Evolutionary conservation across 495 filamentous ascomycete genomes (phyloP).

Genomic region (Astrocystis sublimbata): DNA sequence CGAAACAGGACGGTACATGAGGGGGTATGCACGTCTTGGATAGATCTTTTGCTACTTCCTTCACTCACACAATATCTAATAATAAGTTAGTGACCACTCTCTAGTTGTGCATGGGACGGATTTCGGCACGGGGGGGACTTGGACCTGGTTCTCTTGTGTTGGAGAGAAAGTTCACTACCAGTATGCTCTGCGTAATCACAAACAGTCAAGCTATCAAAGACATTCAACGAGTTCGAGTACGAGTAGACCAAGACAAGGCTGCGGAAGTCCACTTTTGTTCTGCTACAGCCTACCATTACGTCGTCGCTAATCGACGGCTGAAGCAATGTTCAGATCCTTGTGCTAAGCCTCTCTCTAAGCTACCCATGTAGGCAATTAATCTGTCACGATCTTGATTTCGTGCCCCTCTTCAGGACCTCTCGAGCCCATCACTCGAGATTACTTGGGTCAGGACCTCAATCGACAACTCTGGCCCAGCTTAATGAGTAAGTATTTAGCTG

Average conservation of each 20-base stretch:
- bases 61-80: slow-evolving; percentile 10
- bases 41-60: not conserved
- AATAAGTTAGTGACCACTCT: slow-evolving; percentile 16
- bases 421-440: slow-evolving; percentile 24
- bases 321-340: slow-evolving; percentile 21
- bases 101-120: not conserved
- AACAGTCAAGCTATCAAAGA: not conserved
- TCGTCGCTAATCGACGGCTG: slow-evolving; percentile 7
- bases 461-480: not conserved
- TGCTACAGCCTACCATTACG: not conserved
- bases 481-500: no score
- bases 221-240: no score
- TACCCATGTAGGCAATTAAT: slow-evolving; percentile 22
- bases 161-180: not conserved
- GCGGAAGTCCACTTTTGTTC: not conserved
- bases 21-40: slow-evolving; percentile 8
- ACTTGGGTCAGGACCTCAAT: slow-evolving; percentile 17
- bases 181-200: not conserved
- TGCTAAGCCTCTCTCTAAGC: slow-evolving; percentile 22
- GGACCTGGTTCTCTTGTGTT: not conserved
- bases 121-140: slow-evolving; percentile 6
- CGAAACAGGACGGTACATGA: slow-evolving; percentile 38
- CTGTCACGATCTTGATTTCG: slow-evolving; percentile 30
- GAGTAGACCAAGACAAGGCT: slow-evolving; percentile 8
- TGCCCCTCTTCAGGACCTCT: slow-evolving; percentile 7